Evolutionary conservation across 257 asterid species (phyloP).

Genomic region (Mentha longifolia): DNA sequence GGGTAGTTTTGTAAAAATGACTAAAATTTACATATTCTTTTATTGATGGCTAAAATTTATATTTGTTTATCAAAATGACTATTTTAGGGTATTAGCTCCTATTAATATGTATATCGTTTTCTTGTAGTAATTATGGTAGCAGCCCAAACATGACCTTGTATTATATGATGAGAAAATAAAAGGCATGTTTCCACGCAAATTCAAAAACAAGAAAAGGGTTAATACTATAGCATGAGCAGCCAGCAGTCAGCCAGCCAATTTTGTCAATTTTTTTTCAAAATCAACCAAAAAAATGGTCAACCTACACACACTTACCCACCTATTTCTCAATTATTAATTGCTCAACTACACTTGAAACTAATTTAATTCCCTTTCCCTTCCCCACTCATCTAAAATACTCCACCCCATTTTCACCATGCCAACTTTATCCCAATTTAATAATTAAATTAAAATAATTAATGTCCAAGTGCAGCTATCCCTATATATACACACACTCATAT

Average conservation of each 20-base stretch:
- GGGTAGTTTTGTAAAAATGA: too few relatives aligned
- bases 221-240: slow-evolving; percentile 13
- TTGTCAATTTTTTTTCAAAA: slow-evolving; percentile 18
- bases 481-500: slow-evolving; percentile 18
- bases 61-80: too few relatives aligned
- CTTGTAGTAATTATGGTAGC: background rate
- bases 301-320: slow-evolving; percentile 36
- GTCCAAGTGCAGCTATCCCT: background rate
- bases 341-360: background rate
- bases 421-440: background rate
- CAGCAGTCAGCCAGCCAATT: slow-evolving; percentile 26
- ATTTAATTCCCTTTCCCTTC: background rate
- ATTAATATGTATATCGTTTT: too few relatives aligned
- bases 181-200: slow-evolving; percentile 4
- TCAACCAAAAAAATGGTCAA: slow-evolving; percentile 34
- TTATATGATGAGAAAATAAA: slow-evolving; percentile 12
- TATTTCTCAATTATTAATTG: background rate
- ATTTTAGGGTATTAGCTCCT: too few relatives aligned
- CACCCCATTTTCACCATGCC: background rate
- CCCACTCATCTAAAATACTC: slow-evolving; percentile 4
- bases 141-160: slow-evolving; percentile 32
- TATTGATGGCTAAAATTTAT: too few relatives aligned
- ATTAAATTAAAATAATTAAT: background rate
- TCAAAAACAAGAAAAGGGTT: background rate
- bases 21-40: too few relatives aligned